These are phyloP conservation scores for Linnemannia hyalina DNA, from an alignment of 192 early-diverging fungal species.

Conservation along the genomic window DNA sequence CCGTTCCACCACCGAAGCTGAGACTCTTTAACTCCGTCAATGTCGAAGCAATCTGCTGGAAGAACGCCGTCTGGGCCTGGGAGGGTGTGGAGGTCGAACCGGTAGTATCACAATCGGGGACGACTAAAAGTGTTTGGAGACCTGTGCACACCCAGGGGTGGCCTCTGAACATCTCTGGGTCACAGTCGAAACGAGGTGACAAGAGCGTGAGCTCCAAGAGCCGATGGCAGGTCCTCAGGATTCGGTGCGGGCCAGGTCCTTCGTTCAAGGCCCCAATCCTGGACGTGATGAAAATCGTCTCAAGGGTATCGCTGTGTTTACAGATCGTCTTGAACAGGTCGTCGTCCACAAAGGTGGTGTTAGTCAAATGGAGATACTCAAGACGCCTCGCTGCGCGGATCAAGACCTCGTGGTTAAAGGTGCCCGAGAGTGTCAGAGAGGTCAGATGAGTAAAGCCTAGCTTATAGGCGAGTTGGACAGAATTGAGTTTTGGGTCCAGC, in stretches of 20 bases:
- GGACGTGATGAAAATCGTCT: background rate
- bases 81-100: background rate
- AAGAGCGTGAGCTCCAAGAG: background rate
- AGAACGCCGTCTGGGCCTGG: background rate
- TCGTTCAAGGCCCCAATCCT: too few species aligned
- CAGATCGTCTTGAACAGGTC: background rate
- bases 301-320: background rate
- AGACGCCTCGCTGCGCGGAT: background rate
- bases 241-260: background rate
- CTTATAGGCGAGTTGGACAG: background rate
- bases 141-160: background rate
- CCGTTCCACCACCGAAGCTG: background rate
- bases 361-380: background rate
- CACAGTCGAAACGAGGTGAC: background rate
- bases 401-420: background rate
- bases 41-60: background rate
- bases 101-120: background rate
- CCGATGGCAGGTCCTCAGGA: conserved; percentile 2
- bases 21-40: background rate
- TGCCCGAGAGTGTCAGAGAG: background rate
- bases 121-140: background rate
- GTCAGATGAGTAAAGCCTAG: background rate
- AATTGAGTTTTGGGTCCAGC: background rate
- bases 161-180: conserved; percentile 1
- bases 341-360: background rate